These are phyloP conservation scores for Mycena chlorophos DNA, from an alignment of 768 basidiomycete genomes.

Conservation along the genomic window DNA sequence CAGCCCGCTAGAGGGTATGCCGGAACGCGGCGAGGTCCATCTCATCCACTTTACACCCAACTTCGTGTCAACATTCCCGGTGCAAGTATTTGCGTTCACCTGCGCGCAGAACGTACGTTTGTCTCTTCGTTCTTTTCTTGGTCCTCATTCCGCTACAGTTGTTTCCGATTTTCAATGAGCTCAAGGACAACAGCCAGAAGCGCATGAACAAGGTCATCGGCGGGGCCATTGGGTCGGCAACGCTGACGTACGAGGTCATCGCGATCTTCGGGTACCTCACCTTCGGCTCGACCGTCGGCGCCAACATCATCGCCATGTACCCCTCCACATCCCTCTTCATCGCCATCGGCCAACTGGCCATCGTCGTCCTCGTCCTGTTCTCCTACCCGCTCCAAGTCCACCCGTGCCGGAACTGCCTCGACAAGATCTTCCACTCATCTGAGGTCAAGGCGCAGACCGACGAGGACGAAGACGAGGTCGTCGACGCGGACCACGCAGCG, in stretches of 20 bases:
- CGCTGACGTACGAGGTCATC: constrained; percentile 84
- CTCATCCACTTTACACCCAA: constrained; percentile 72
- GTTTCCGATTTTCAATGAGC: constrained; percentile 93
- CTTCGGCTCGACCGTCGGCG: constrained; percentile 85
- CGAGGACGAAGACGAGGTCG: constrained; percentile 44
- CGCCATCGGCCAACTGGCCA: constrained; percentile 89
- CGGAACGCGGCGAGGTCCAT: constrained; percentile 63
- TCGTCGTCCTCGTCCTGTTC: constrained; percentile 85
- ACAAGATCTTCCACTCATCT: constrained; percentile 75
- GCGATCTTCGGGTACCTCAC: constrained; percentile 89
- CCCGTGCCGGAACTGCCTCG: constrained; percentile 88
- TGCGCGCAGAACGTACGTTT: constrained; percentile 94
- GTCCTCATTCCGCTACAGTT: too few relatives aligned
- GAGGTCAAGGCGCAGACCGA: constrained; percentile 40
- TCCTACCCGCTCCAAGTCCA: constrained; percentile 95
- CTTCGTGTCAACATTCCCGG: constrained; percentile 85
- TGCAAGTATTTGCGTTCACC: constrained; percentile 91
- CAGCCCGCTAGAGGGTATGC: constrained; percentile 65
- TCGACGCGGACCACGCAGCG: constrained; percentile 53
- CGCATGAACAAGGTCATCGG: constrained; percentile 89
- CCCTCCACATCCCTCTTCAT: constrained; percentile 88
- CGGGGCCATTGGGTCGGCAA: constrained; percentile 81
- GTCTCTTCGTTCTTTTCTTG: too few relatives aligned
- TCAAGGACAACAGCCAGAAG: constrained; percentile 73
- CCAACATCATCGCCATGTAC: constrained; percentile 95